Evolutionary conservation across 257 asterid genomes (phyloP), one percentile per base, ranked within the genome.

Genomic region (Gardenia jasminoides): DNA sequence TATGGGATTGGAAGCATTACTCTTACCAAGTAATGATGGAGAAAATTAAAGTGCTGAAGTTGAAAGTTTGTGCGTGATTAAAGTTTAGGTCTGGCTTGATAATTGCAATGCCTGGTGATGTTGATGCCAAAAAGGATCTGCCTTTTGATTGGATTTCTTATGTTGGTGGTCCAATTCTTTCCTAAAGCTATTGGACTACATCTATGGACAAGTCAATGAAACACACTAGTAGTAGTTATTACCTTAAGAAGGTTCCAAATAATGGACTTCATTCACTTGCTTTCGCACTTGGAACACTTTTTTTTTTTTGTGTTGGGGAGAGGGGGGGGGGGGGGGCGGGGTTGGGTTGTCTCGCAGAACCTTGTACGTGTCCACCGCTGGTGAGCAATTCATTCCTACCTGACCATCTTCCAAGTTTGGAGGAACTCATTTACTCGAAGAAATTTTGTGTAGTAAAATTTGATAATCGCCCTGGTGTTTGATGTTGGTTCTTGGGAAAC

Each of bases 171-270:
- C 66, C 76, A 50, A 30, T 72, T 46, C 30, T 31, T 72, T 72
- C 10, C 26, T 28, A 17, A 50, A 24, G 75, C 52, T 31, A 33
- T 41, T 74, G 78, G 36, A 54, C 44, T 33, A 28, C 50, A 48
- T 24, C 30, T 76, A 5, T 9, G 6, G 33, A n/a, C 30, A 31
- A 66, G 74, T 77, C 80, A 77, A 19, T 5, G 67, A 67, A 50
- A 15, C 31, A 36, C 41, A 36, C 3, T 28, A 62, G 3, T 5
- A 28, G 17, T 48, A 62, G 17, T 65, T 46, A 12, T 41, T 33
- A 77, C 67, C 48, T 66, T 76, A 44, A 65, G 52, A 76, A 76
- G 80, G 74, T 65, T 67, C 74, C 80, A n/a, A 54, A 17, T 12
- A 17, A 28, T 30, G 17, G 79, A 46, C 72, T 64, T 72, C 62